These are phyloP conservation scores for Globisporangium takayamanum DNA, from an alignment of 352 stramenopile genomes.

Conservation along the genomic window DNA sequence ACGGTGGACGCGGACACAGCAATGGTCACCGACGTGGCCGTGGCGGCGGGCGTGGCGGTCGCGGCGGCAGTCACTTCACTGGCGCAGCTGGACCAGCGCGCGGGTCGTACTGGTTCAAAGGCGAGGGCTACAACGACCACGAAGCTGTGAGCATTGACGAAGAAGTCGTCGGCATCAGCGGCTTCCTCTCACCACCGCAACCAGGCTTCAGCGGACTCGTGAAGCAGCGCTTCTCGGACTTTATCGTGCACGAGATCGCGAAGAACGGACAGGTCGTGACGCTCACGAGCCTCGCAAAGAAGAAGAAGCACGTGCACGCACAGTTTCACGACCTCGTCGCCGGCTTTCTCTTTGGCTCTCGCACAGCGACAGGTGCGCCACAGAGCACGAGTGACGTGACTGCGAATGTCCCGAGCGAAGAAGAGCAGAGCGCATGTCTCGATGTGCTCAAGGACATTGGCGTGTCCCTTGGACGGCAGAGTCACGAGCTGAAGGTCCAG, in stretches of 20 bases:
- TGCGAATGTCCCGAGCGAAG: neutral
- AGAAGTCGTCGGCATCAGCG: conserved; percentile 50
- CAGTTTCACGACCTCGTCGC: conserved; percentile 36
- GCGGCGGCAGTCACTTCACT: conserved; percentile 2
- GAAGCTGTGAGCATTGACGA: conserved; percentile 56
- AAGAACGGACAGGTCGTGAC: conserved; percentile 20
- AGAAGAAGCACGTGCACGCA: conserved; percentile 24
- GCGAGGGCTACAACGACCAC: conserved; percentile 59
- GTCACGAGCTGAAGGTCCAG: conserved; percentile 11
- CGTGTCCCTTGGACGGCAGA: conserved; percentile 7
- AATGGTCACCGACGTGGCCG: conserved; percentile 9
- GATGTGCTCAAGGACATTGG: conserved; percentile 20
- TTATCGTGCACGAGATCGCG: conserved; percentile 74
- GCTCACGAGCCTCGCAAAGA: conserved; percentile 30
- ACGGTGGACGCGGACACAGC: conserved; percentile 16
- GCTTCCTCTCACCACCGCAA: conserved; percentile 31
- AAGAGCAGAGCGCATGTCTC: conserved; percentile 1
- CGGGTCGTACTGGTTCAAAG: conserved; percentile 39
- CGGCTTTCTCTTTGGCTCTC: conserved; percentile 19
- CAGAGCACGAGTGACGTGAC: neutral
- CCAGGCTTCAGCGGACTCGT: conserved; percentile 58
- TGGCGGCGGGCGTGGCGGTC: conserved; percentile 16
- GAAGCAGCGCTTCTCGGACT: conserved; percentile 83
- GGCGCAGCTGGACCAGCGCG: neutral
- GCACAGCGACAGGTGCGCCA: neutral